Base-by-base conservation (phyloP, 169 alveolate species). In the Theileria luwenshuni region DNA sequence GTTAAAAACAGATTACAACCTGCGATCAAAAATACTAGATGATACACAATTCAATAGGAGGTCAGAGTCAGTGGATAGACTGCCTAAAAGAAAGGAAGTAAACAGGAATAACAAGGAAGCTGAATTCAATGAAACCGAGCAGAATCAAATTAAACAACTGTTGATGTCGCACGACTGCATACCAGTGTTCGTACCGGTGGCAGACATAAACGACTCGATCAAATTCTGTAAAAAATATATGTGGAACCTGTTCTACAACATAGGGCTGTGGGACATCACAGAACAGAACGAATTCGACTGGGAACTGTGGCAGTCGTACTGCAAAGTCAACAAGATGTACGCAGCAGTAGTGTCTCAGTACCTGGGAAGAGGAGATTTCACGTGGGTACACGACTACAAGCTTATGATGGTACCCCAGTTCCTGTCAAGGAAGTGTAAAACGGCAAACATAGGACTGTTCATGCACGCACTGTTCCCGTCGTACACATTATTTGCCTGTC, bases 381-480 rank as follows among this genome's bases (percentile, higher is more conserved):
- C 95, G 12, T 95, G 97, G 98, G 90, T 96, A 28, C 96, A 96
- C 77, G 98, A 95, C 87, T 91, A 93, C 83, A 92, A 92, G 38
- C 84, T 96, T 51, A 72, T 94, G 68, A 76, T 94, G 85, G 94
- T 92, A 10, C 96, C 97, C 8, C 90, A 86, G 32, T 92, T 83
- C 67, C 59, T 91, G 52, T 86, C 94, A 28, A 84, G 94, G 62
- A 85, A 81, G 60, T 86, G 81, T 48, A 61, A 56, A 21, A 91
- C 92, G 30, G 89, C 94, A 0, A 90, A 92, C 60, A 91, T 96
- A 32, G 98, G 98, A 19, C 58, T 95, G 56, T 96, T 94, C 79
- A 83, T 96, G 73, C 98, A 97, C 85, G 90, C 94, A 21, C 97
- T 98, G 35, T 96, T 97, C 76, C 99, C 99, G 17, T 89, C 97